These are phyloP conservation scores for Trichocladium uniseriatum DNA, from an alignment of 495 filamentous ascomycete species.

Conservation along the genomic window DNA sequence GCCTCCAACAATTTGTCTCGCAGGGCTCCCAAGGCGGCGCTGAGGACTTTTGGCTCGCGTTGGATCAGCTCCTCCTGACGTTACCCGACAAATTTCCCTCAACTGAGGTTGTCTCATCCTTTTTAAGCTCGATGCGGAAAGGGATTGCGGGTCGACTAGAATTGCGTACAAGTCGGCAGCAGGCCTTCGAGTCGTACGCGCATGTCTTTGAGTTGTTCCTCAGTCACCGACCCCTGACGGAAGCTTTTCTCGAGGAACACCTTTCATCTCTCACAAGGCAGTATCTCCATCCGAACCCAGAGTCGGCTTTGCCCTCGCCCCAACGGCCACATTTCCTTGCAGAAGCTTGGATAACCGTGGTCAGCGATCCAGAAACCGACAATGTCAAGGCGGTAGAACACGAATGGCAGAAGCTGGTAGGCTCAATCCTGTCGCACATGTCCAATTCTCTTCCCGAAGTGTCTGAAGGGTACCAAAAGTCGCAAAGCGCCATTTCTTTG, in stretches of 20 bases:
- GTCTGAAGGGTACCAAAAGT: conserved; percentile 61
- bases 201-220: conserved; percentile 44
- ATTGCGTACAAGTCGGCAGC: conserved; percentile 49
- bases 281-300: conserved; percentile 30
- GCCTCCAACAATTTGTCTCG: conserved; percentile 64
- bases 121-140: conserved; percentile 55
- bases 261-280: conserved; percentile 33
- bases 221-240: conserved; percentile 18
- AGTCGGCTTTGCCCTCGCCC: conserved; percentile 28
- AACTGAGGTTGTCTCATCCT: conserved; percentile 38
- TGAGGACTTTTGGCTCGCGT: conserved; percentile 58
- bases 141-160: conserved; percentile 70
- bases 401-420: conserved; percentile 47
- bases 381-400: conserved; percentile 7
- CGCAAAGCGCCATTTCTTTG: conserved; percentile 54
- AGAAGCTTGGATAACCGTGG: conserved; percentile 22
- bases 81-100: conserved; percentile 50
- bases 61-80: conserved; percentile 48
- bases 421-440: conserved; percentile 50
- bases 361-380: conserved; percentile 18
- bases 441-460: conserved; percentile 66
- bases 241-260: conserved; percentile 36
- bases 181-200: conserved; percentile 69
- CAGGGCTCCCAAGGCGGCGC: conserved; percentile 70
- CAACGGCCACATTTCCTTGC: conserved; percentile 23